Conservation (phyloP, 108 stramenopile species). For the Cylindrotheca fusiformis region DNA sequence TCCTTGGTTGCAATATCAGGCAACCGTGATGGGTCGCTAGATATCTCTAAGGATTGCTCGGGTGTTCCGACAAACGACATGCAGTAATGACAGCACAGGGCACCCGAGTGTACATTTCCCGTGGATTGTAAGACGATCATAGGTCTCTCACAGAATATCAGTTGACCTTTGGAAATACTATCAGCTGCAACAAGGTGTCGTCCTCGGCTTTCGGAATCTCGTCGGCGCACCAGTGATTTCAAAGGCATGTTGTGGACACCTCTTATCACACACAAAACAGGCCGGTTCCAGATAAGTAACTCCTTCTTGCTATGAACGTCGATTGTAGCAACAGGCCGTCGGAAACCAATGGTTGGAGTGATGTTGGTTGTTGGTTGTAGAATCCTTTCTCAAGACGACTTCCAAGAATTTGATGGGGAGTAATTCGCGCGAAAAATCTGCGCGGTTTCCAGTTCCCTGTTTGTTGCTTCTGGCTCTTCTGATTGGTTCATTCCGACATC, state of each 20-base stretch:
- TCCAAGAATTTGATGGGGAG: background rate
- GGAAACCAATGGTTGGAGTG: no score
- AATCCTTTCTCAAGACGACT: no score
- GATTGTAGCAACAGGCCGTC: no score
- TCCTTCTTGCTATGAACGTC: no score
- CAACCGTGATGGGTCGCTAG: slow-evolving; percentile 21
- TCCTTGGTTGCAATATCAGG: slow-evolving; percentile 13
- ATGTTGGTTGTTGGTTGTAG: no score
- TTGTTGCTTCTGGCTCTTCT: background rate
- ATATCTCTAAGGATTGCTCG: slow-evolving; percentile 20
- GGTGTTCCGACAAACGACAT: slow-evolving; percentile 54
- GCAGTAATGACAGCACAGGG: slow-evolving; percentile 47
- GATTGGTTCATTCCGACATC: no score
- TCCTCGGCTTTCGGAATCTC: slow-evolving; percentile 25
- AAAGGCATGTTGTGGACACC: no score
- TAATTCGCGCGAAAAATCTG: slow-evolving; percentile 1
- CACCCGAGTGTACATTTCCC: slow-evolving; percentile 46
- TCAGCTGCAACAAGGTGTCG: slow-evolving; percentile 44
- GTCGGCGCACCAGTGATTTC: background rate
- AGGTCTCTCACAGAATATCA: slow-evolving; percentile 58
- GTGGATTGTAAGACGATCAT: slow-evolving; percentile 44
- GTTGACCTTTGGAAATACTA: slow-evolving; percentile 24
- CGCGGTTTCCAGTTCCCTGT: background rate
- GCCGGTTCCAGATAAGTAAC: no score
- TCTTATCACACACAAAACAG: no score